Base-by-base conservation (phyloP, 495 filamentous ascomycete genomes). In the Penicillium alfredii region DNA sequence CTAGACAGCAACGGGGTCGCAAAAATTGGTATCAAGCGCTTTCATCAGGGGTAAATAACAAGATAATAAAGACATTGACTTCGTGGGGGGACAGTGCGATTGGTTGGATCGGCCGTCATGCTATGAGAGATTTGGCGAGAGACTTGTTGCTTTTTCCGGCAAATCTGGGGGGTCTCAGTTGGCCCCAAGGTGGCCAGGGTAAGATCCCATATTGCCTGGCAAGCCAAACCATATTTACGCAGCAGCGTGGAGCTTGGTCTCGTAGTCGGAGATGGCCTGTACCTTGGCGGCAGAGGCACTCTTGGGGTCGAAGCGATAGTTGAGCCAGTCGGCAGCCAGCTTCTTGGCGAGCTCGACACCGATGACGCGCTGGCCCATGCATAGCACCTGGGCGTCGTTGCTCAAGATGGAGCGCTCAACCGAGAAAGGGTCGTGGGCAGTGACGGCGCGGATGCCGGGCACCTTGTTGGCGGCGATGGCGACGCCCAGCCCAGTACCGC, bases 391-490 rank as follows among this genome's bases (percentile, higher is more conserved):
- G 15, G 84, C 84, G 61, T 93, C 80, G 62, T 90, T 90, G 66
- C 82, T 86, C 50, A 88, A 63, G 10, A 90, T 77, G 9, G 82
- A 80, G 30, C 85, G 68, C 72, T 93, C 86, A 26, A 93, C 85
- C 30, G 74, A 80, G 67, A 86, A 92, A 35, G 77, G 78, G 61
- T 93, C 86, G 63, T 93, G 86, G 6, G 86, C 86, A 20, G 86
- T 93, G 21, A 93, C 86, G 12, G 86, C 86, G 26, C 86, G 72
- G 44, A 93, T 79, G 11, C 86, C 86, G 35, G 79, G 83, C 37
- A 90, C 83, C 60, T 90, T 90, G 69, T 93, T 93, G 54, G 86
- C 86, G 14, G 74, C 63, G 58, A 93, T 93, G 42, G 86, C 86
- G 7, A 93, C 86, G 4, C 86, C 86, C 17, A 93, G 72, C 2